These are phyloP conservation scores for Komagataella phaffii DNA, from an alignment of 805 yeast genomes.

Conservation along the genomic window DNA sequence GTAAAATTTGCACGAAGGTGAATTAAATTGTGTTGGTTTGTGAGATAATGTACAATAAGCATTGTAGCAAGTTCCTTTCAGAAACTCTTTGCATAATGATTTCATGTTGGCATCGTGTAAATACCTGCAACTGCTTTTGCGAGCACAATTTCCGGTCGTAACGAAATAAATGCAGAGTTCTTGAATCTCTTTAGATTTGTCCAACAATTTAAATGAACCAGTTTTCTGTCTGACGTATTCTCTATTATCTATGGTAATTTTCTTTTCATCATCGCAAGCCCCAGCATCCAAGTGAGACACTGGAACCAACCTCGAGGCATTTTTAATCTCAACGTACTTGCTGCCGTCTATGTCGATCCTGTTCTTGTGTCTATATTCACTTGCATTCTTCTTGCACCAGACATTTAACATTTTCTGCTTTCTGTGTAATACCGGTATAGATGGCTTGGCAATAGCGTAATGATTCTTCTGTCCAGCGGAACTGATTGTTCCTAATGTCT, in stretches of 20 bases:
- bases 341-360: conserved; percentile 26
- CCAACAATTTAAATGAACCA: neutral
- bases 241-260: conserved; percentile 3
- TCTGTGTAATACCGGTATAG: conserved; percentile 6
- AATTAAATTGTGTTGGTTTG: conserved; percentile 40
- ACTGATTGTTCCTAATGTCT: conserved; percentile 20
- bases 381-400: conserved; percentile 14
- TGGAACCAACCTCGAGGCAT: conserved; percentile 27
- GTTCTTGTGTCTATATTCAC: conserved; percentile 29
- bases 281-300: conserved; percentile 13
- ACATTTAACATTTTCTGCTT: conserved; percentile 8
- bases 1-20: conserved; percentile 43
- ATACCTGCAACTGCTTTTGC: conserved; percentile 37
- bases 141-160: conserved; percentile 36
- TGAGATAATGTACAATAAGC: conserved; percentile 45
- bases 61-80: conserved; percentile 33
- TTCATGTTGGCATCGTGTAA: conserved; percentile 36
- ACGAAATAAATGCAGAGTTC: conserved; percentile 15
- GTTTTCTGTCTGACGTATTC: neutral
- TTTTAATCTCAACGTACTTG: conserved; percentile 26
- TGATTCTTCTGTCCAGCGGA: conserved; percentile 13
- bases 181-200: conserved; percentile 21
- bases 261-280: conserved; percentile 1
- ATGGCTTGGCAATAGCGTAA: conserved; percentile 7
- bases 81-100: conserved; percentile 38